These are phyloP conservation scores for Xerocomus brunneocitrinus DNA, from an alignment of 768 basidiomycete species.

Conservation along the genomic window DNA sequence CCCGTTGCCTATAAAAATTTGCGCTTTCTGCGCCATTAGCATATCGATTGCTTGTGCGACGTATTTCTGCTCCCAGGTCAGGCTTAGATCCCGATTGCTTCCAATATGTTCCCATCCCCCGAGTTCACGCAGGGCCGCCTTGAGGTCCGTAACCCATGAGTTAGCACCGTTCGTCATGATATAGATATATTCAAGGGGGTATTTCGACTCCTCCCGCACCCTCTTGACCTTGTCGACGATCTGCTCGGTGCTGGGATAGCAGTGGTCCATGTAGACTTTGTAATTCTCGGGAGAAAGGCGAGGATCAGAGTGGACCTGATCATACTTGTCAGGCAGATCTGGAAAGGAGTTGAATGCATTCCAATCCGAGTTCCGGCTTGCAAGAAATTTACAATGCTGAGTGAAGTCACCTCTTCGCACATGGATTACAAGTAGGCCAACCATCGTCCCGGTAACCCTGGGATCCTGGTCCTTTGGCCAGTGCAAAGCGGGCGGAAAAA, in stretches of 20 bases:
- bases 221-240: slow-evolving; percentile 37
- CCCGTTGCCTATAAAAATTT: slow-evolving; percentile 50
- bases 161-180: slow-evolving; percentile 43
- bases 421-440: slow-evolving; percentile 44
- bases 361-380: slow-evolving; percentile 31
- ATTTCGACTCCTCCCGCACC: slow-evolving; percentile 25
- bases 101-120: slow-evolving; percentile 35
- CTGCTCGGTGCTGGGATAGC: slow-evolving; percentile 37
- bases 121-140: slow-evolving; percentile 27
- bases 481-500: slow-evolving; percentile 14
- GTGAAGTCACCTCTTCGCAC: slow-evolving; percentile 48
- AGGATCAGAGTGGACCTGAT: slow-evolving; percentile 26
- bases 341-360: slow-evolving; percentile 44
- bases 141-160: slow-evolving; percentile 39
- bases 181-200: slow-evolving; percentile 36
- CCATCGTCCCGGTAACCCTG: slow-evolving; percentile 8
- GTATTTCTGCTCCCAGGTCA: slow-evolving; percentile 40
- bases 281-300: slow-evolving; percentile 18
- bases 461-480: slow-evolving; percentile 2
- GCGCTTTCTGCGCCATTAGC: slow-evolving; percentile 42
- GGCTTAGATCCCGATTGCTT: slow-evolving; percentile 37
- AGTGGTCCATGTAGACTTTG: slow-evolving; percentile 34
- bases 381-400: slow-evolving; percentile 39
- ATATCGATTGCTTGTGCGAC: slow-evolving; percentile 49
- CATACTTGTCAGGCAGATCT: slow-evolving; percentile 34